Evolutionary conservation across 129 eudicot species (phyloP).

Genomic region (Kitagawia praeruptora): DNA sequence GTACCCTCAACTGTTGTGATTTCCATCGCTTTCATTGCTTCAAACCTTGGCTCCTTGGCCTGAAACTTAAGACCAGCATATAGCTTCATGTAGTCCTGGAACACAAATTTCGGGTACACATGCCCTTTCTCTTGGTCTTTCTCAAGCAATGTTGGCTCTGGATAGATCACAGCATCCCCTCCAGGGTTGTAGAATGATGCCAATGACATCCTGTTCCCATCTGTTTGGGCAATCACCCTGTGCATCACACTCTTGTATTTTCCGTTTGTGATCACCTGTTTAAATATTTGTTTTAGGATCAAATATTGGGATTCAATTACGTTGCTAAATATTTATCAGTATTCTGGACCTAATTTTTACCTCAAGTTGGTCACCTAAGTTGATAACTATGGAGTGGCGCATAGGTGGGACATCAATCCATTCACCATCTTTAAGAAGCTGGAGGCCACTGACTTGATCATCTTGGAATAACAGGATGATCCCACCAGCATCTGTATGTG

Average conservation of each 20-base stretch:
- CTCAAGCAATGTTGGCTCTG: slow-evolving; percentile 61
- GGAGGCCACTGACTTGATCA: slow-evolving; percentile 93
- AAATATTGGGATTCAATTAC: background rate
- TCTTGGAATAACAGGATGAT: slow-evolving; percentile 89
- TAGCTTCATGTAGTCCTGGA: slow-evolving; percentile 95
- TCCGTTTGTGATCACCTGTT: slow-evolving; percentile 90
- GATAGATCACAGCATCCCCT: slow-evolving; percentile 86
- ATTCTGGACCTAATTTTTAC: slow-evolving; percentile 16
- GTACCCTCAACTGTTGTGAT: slow-evolving; percentile 43
- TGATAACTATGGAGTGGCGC: slow-evolving; percentile 89
- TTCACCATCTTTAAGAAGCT: slow-evolving; percentile 74
- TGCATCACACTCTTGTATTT: slow-evolving; percentile 94
- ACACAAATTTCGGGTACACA: slow-evolving; percentile 78
- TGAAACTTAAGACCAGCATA: slow-evolving; percentile 79
- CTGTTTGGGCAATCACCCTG: slow-evolving; percentile 80
- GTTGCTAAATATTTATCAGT: background rate
- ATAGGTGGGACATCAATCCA: slow-evolving; percentile 98
- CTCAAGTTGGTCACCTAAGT: slow-evolving; percentile 97
- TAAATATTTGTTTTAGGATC: background rate
- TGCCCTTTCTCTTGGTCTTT: slow-evolving; percentile 31
- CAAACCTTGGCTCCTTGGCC: slow-evolving; percentile 91
- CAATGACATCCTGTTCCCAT: slow-evolving; percentile 79
- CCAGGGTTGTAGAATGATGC: slow-evolving; percentile 97
- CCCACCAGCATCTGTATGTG: slow-evolving; percentile 98
- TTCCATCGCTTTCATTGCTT: slow-evolving; percentile 67